Percentiles rank a stretch among this genome's conserved stretches.
These are phyloP conservation scores for Peniophora sp. DNA, from an alignment of 1,284 basidiomycete species.

Conservation along the genomic window DNA sequence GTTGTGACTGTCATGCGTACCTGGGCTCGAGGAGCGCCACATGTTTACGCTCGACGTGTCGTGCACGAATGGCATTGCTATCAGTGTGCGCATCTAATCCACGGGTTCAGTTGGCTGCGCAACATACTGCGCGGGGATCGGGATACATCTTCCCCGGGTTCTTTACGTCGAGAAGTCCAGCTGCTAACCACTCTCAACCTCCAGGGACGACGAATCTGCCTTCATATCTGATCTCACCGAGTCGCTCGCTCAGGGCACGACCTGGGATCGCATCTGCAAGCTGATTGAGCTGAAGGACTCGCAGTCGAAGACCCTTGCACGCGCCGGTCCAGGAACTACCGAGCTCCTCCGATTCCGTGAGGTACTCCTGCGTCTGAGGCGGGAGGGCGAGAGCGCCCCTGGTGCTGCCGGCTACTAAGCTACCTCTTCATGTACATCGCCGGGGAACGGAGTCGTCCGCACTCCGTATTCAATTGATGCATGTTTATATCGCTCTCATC, in stretches of 20 bases:
- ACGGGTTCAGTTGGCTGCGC: too few species aligned
- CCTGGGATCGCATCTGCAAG: slow-evolving; percentile 92
- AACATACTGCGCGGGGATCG: too few species aligned
- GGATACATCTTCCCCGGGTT: too few species aligned
- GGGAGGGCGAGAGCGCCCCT: slow-evolving; percentile 86
- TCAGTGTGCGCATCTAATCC: too few species aligned
- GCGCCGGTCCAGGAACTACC: slow-evolving; percentile 80
- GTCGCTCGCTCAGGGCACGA: slow-evolving; percentile 84
- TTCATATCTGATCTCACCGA: slow-evolving; percentile 72
- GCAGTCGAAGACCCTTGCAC: slow-evolving; percentile 91
- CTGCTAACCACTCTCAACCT: neutral
- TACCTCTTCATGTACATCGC: neutral
- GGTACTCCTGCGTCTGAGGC: slow-evolving; percentile 75
- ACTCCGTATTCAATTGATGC: too few species aligned
- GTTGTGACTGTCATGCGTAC: neutral
- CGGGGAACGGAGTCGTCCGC: too few species aligned
- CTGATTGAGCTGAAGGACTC: slow-evolving; percentile 90
- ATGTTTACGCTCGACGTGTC: neutral
- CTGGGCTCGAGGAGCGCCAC: neutral
- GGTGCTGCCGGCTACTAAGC: slow-evolving; percentile 84
- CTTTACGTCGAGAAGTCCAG: neutral
- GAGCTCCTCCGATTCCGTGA: slow-evolving; percentile 91
- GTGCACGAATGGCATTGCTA: too few species aligned
- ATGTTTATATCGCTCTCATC: too few species aligned
- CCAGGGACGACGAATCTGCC: slow-evolving; percentile 82